Percentiles rank a stretch among this genome's conserved stretches.
phyloP scores from a whole-genome alignment of 768 basidiomycete species.

The Tricholoma terreum region DNA sequence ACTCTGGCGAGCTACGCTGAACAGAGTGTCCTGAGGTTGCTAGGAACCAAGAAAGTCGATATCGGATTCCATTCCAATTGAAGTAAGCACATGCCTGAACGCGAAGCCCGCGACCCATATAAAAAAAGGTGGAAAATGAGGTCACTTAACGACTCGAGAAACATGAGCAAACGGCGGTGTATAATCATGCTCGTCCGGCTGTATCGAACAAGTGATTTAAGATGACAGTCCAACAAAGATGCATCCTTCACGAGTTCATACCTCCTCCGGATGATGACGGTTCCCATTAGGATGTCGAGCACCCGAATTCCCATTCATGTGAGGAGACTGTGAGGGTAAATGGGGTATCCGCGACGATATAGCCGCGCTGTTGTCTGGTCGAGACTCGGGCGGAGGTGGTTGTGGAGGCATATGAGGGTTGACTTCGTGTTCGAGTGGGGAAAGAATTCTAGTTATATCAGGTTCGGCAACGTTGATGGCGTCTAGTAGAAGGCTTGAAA shows the following conservation, averaged over 20 bases:
- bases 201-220: too few species aligned
- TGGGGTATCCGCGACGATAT: not conserved
- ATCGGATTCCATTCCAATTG: too few species aligned
- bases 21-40: too few species aligned
- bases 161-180: too few species aligned
- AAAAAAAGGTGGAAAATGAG: not conserved
- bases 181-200: too few species aligned
- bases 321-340: not conserved
- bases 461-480: slow-evolving; percentile 24
- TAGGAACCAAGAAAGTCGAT: too few species aligned
- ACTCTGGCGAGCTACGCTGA: too few species aligned
- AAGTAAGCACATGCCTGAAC: not conserved
- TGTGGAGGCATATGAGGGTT: not conserved
- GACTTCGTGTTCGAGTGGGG: not conserved
- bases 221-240: too few species aligned
- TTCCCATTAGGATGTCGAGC: not conserved
- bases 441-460: slow-evolving; percentile 10
- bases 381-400: not conserved
- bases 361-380: not conserved
- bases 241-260: not conserved
- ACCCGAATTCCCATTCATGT: slow-evolving; percentile 7
- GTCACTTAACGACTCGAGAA: too few species aligned
- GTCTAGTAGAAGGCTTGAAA: slow-evolving; percentile 35
- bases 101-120: not conserved
- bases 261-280: slow-evolving; percentile 6